Conservation (phyloP, 2,329 filamentous ascomycete genomes). For the Colletotrichum cuscutae region DNA sequence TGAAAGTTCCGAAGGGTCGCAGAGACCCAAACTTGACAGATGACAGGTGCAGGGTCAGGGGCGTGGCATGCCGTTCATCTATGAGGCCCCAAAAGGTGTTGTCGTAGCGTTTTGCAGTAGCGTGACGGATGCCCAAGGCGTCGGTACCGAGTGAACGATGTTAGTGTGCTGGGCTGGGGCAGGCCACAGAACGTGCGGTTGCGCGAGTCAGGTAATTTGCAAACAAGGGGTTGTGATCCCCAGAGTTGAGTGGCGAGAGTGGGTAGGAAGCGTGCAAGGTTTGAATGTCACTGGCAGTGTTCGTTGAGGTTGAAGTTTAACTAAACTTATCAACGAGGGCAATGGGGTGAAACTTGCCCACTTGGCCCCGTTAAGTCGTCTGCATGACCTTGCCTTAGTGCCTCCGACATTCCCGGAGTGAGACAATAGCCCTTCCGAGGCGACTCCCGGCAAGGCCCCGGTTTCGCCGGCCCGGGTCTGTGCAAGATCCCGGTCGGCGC, state of each 20-base stretch:
- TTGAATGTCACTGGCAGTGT: background rate
- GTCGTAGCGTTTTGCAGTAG: background rate
- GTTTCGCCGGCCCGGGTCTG: background rate
- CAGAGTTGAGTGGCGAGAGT: background rate
- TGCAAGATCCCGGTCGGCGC: slow-evolving; percentile 16
- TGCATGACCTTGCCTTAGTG: background rate
- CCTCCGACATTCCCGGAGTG: background rate
- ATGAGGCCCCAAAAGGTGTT: background rate
- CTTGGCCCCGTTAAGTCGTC: no score
- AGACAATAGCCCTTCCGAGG: background rate
- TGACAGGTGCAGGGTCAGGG: background rate
- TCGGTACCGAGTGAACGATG: slow-evolving; percentile 13
- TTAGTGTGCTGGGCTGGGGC: background rate
- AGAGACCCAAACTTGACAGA: background rate
- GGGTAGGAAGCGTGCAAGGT: background rate
- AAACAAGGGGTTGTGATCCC: background rate
- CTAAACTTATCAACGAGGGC: background rate
- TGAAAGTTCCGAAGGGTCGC: background rate
- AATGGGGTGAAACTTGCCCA: background rate
- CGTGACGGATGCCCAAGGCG: background rate
- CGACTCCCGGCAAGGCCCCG: background rate
- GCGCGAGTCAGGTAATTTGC: slow-evolving; percentile 17
- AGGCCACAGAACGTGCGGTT: slow-evolving; percentile 7
- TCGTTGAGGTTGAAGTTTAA: background rate
- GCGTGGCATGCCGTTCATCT: background rate